Evolutionary conservation across 2,329 filamentous ascomycete genomes (phyloP).

Genomic region (Venturia pyrina): DNA sequence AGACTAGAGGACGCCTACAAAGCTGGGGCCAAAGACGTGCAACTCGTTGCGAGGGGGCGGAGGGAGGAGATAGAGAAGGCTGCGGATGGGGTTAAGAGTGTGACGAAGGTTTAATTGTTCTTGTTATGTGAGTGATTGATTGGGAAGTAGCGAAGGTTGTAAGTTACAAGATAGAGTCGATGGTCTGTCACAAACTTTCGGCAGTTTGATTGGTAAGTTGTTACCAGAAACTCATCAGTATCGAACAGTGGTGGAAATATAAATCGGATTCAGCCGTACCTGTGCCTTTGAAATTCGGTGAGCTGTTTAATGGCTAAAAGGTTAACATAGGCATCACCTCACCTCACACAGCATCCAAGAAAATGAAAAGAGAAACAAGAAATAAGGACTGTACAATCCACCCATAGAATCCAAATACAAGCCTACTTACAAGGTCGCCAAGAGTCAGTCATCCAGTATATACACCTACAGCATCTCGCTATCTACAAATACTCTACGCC

Average conservation of each 20-base stretch:
- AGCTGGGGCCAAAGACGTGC: background rate
- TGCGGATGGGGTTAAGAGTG: background rate
- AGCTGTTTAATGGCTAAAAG: too few species aligned
- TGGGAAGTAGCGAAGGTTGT: background rate
- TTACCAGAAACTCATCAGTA: too few species aligned
- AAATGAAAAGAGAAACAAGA: background rate
- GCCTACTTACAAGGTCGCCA: background rate
- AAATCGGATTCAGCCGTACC: too few species aligned
- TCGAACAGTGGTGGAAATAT: too few species aligned
- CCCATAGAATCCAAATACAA: background rate
- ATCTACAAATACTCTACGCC: background rate
- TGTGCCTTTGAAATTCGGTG: too few species aligned
- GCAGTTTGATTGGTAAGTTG: too few species aligned
- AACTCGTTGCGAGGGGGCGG: background rate
- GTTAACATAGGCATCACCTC: background rate
- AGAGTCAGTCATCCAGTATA: background rate
- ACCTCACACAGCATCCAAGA: background rate
- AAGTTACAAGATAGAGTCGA: background rate
- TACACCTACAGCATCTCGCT: constrained; percentile 1
- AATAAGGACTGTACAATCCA: background rate
- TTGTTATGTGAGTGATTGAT: background rate
- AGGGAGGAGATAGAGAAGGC: background rate
- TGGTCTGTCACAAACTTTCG: too few species aligned
- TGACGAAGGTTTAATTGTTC: background rate
- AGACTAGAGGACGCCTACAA: background rate